These are phyloP conservation scores for Candida dajiaensis DNA, from an alignment of 805 yeast genomes.

Conservation along the genomic window DNA sequence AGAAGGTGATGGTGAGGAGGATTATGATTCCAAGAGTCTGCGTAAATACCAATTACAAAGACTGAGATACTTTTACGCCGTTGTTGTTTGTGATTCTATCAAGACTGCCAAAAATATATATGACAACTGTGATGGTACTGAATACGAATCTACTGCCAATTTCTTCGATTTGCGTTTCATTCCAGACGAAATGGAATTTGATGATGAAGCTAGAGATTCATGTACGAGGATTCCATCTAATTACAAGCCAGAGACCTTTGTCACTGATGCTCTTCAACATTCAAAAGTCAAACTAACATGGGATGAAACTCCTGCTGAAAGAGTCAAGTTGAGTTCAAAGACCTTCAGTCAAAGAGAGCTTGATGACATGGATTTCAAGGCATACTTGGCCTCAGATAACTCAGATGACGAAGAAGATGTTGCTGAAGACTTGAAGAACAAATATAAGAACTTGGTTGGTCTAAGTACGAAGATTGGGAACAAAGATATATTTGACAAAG, in stretches of 20 bases:
- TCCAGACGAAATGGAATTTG: slow-evolving; percentile 90
- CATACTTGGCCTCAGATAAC: slow-evolving; percentile 79
- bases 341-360: slow-evolving; percentile 85
- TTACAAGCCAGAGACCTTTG: slow-evolving; percentile 75
- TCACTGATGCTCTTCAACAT: slow-evolving; percentile 93
- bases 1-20: slow-evolving; percentile 77
- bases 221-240: slow-evolving; percentile 69
- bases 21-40: slow-evolving; percentile 76
- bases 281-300: slow-evolving; percentile 95
- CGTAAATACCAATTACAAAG: slow-evolving; percentile 91
- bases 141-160: slow-evolving; percentile 93
- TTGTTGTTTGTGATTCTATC: slow-evolving; percentile 74
- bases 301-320: slow-evolving; percentile 97
- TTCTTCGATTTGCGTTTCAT: slow-evolving; percentile 87
- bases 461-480: slow-evolving; percentile 30
- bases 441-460: slow-evolving; percentile 56
- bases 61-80: slow-evolving; percentile 88
- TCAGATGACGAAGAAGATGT: slow-evolving; percentile 41
- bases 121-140: slow-evolving; percentile 88
- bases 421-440: slow-evolving; percentile 38
- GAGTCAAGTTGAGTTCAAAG: slow-evolving; percentile 67
- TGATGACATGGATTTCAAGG: slow-evolving; percentile 86
- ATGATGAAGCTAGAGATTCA: slow-evolving; percentile 65
- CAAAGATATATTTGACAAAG: slow-evolving; percentile 29
- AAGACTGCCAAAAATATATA: slow-evolving; percentile 71